Evolutionary conservation across 768 basidiomycete species (phyloP).

Genomic region (Paxillus involutus): DNA sequence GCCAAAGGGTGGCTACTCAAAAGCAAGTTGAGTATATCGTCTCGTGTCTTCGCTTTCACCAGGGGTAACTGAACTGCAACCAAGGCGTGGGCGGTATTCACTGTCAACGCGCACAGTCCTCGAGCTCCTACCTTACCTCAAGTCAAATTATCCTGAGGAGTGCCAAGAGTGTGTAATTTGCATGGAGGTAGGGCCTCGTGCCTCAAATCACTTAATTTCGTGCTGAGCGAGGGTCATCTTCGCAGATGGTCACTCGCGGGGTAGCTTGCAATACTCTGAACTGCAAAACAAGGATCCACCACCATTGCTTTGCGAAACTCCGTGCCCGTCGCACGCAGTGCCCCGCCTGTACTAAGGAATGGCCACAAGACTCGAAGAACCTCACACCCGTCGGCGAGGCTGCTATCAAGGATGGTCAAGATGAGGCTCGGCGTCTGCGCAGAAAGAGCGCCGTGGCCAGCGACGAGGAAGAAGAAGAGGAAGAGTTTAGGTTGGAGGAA

Average conservation of each 20-base stretch:
- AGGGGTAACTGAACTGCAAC: constrained; percentile 6
- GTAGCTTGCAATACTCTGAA: constrained; percentile 57
- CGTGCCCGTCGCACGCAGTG: constrained; percentile 47
- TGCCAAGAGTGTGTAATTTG: constrained; percentile 74
- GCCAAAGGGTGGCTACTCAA: constrained; percentile 78
- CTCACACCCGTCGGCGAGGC: constrained; percentile 66
- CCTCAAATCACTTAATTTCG: not conserved
- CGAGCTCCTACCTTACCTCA: constrained; percentile 75
- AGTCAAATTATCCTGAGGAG: constrained; percentile 69
- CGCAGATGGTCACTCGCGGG: constrained; percentile 68
- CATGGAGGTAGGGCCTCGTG: constrained; percentile 49
- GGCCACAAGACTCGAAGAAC: constrained; percentile 54
- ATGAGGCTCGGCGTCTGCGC: constrained; percentile 38
- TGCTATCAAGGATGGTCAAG: constrained; percentile 63
- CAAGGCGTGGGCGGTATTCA: constrained; percentile 68
- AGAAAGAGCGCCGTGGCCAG: constrained; percentile 35
- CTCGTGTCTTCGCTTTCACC: not conserved
- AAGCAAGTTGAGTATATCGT: constrained; percentile 57
- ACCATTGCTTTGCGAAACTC: constrained; percentile 59
- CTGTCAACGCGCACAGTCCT: constrained; percentile 73
- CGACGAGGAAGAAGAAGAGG: constrained; percentile 46
- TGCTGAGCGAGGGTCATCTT: not conserved
- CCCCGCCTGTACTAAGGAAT: constrained; percentile 56
- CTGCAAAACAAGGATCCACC: constrained; percentile 66
- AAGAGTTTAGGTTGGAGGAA: constrained; percentile 36